Conservation (phyloP, 2,329 filamentous ascomycete genomes). For the Aspergillus unguis region DNA sequence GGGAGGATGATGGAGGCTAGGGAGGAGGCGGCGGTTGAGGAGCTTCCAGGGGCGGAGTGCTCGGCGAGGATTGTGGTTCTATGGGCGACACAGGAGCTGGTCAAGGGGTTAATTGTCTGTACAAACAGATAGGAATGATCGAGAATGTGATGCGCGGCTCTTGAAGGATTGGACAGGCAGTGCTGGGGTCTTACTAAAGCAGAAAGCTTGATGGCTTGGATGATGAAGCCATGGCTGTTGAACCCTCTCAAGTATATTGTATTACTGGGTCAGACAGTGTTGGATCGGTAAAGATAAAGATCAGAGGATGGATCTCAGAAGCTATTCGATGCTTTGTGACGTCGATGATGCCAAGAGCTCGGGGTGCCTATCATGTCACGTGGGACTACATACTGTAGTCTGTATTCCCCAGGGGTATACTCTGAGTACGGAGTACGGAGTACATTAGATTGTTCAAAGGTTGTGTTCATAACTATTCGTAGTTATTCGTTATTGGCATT, state of each 20-base stretch:
- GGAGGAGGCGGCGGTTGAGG: slow-evolving; percentile 78
- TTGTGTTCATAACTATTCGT: neutral
- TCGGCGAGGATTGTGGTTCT: slow-evolving; percentile 90
- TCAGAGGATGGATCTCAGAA: neutral
- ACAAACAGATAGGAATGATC: neutral
- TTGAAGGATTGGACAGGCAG: neutral
- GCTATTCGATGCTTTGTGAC: slow-evolving; percentile 18
- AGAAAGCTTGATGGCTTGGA: slow-evolving; percentile 64
- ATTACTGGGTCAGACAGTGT: neutral
- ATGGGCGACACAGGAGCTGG: slow-evolving; percentile 88
- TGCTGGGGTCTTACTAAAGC: slow-evolving; percentile 61
- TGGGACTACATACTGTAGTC: neutral
- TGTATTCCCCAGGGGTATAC: neutral
- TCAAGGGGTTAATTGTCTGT: neutral
- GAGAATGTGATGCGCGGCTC: slow-evolving; percentile 12
- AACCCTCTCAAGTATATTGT: neutral
- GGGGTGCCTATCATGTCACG: slow-evolving; percentile 15
- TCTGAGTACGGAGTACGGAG: neutral
- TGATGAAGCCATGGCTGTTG: slow-evolving; percentile 63
- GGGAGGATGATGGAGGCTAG: slow-evolving; percentile 93
- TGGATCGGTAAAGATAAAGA: neutral
- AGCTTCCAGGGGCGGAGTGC: slow-evolving; percentile 81
- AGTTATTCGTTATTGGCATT: neutral
- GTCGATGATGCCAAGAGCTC: slow-evolving; percentile 20
- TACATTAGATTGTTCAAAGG: too few relatives aligned